These are phyloP conservation scores for Yamadazyma membranifaciens DNA, from an alignment of 1,139 yeast species.

Conservation along the genomic window DNA sequence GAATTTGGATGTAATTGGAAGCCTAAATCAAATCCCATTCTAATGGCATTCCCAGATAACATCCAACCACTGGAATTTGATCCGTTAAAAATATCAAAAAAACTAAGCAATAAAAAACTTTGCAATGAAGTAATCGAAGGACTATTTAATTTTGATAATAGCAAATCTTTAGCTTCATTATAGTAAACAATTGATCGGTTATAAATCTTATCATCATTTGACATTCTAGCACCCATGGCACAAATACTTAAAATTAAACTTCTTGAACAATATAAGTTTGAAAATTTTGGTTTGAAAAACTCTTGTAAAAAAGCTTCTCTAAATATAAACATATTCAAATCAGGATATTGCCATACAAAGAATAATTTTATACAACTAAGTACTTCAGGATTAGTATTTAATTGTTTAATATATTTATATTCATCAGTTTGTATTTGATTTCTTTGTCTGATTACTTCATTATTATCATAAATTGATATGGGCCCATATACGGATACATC, in stretches of 20 bases:
- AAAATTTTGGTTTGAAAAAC: constrained; percentile 49
- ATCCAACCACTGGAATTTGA: constrained; percentile 61
- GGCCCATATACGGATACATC: constrained; percentile 47
- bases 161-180: constrained; percentile 41
- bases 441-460: constrained; percentile 22
- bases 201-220: constrained; percentile 41
- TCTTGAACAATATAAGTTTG: constrained; percentile 49
- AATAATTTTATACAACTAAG: constrained; percentile 53
- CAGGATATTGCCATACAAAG: constrained; percentile 67
- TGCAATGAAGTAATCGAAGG: constrained; percentile 19
- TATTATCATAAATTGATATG: constrained; percentile 47
- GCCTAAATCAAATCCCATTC: constrained; percentile 66
- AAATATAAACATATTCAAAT: constrained; percentile 59
- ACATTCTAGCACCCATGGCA: constrained; percentile 54
- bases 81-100: constrained; percentile 52
- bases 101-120: constrained; percentile 17
- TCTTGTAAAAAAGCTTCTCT: constrained; percentile 65
- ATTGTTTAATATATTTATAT: constrained; percentile 20
- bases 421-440: constrained; percentile 22
- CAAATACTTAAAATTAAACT: constrained; percentile 54
- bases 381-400: constrained; percentile 42
- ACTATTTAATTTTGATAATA: constrained; percentile 38
- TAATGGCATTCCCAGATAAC: constrained; percentile 57
- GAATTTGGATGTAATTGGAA: constrained; percentile 61
- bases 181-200: constrained; percentile 42